These are phyloP conservation scores for Fonsecaea monophora DNA, from an alignment of 2,329 filamentous ascomycete genomes.

Conservation along the genomic window DNA sequence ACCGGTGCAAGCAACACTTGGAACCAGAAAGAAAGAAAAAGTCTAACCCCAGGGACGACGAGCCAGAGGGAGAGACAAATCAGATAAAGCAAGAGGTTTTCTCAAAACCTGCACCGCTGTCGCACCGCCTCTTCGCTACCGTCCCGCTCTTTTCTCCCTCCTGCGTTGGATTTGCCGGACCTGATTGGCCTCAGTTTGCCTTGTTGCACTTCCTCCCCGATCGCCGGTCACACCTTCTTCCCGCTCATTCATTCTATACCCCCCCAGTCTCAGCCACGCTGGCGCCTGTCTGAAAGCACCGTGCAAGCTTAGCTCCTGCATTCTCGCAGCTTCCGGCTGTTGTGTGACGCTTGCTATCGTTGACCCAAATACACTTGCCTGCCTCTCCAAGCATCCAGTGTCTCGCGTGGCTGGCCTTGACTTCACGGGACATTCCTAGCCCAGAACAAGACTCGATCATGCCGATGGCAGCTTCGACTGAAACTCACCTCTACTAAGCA, in stretches of 20 bases:
- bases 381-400: constrained; percentile 21
- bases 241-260: constrained; percentile 29
- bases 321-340: constrained; percentile 17
- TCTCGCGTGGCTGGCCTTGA: constrained; percentile 29
- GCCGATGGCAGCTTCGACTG: constrained; percentile 34
- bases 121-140: constrained; percentile 25
- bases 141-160: constrained; percentile 18
- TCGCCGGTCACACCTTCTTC: constrained; percentile 28
- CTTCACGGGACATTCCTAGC: constrained; percentile 29
- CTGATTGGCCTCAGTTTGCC: constrained; percentile 28
- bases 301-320: constrained; percentile 15
- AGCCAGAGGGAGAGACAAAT: constrained; percentile 4
- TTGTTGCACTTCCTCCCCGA: constrained; percentile 25
- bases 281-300: constrained; percentile 20
- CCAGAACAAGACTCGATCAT: constrained; percentile 29
- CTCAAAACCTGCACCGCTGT: constrained; percentile 22
- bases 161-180: constrained; percentile 10
- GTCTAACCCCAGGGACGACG: constrained; percentile 1
- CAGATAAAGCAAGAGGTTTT: not conserved
- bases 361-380: constrained; percentile 28
- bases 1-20: not conserved
- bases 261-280: constrained; percentile 16
- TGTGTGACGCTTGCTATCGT: constrained; percentile 28
- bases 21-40: constrained; percentile 5
- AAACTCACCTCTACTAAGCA: constrained; percentile 31